Base-by-base conservation (phyloP, 495 filamentous ascomycete genomes). In the Filosporella fistucella region DNA sequence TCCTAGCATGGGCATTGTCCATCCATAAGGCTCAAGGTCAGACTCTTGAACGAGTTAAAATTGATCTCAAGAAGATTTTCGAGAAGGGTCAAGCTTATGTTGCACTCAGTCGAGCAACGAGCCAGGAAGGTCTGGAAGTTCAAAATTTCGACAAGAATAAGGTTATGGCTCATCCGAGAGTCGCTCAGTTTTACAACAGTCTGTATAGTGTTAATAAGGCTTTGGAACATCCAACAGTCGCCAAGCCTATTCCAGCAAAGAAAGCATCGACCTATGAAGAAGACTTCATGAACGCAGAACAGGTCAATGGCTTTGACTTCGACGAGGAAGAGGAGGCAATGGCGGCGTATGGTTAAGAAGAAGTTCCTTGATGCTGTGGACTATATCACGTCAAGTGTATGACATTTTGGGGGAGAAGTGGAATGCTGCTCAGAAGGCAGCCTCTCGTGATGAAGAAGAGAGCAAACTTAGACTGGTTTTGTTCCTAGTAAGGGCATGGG, bases 1-100 rank as follows among this genome's bases (percentile, higher is more conserved):
- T 97, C 42, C 74, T 98, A 10, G 93, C 93, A 1, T 97, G 93
- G 93, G 94, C 93, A 12, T 68, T 98, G 13, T 95, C 88, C 2
- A 97, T 98, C 52, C 93, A 98, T 71, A 98, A 98, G 68, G 93
- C 94, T 8, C 93, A 98, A 61, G 93, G 93, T 0, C 94, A 97
- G 61, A 97, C 93, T 12, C 71, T 98, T 35, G 90, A 96, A 59
- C 76, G 93, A 13, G 94, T 97, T 38, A 95, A 95, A 63, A 91
- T 98, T 5, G 89, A 97, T 57, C 73, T 98, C 0, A 88, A 89
- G 13, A 84, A 75, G 54, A 88, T 93, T 8, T 98, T 98, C 57
- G 93, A 97, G 63, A 96, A 95, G 63, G 93, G 93, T 0, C 93
- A 91, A 57, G 86, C 82, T 2, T 91, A 91, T 58, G 87, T 91